These are phyloP conservation scores for Blastocystis sp. DNA, from an alignment of 352 stramenopile genomes.

Conservation along the genomic window DNA sequence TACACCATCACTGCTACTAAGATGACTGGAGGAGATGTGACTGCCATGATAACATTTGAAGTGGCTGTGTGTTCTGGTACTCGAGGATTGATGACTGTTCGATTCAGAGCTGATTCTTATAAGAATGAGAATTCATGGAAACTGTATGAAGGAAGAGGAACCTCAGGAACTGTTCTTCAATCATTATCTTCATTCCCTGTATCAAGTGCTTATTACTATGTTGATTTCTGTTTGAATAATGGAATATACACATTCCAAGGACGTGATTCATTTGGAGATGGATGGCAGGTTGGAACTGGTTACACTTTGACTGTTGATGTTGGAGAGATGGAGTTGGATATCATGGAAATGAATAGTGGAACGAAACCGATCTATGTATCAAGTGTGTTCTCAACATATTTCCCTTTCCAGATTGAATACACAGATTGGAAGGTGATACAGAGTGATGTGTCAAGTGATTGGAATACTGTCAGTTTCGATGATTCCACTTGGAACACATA, in stretches of 20 bases:
- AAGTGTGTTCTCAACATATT: not conserved
- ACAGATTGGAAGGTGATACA: not conserved
- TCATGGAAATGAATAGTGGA: not conserved
- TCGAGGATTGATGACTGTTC: not conserved
- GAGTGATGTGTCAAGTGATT: not conserved
- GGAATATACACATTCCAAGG: not conserved
- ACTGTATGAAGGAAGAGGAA: conserved; percentile 1
- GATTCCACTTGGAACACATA: not conserved
- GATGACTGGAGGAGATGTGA: not conserved
- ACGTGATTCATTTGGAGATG: not conserved
- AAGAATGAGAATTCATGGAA: not conserved
- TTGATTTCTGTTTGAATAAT: conserved; percentile 40
- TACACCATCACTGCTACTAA: conserved; percentile 48
- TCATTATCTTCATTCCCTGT: not conserved
- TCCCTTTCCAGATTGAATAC: conserved; percentile 31
- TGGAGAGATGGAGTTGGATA: conserved; percentile 34
- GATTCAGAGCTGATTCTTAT: not conserved
- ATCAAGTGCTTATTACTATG: not conserved
- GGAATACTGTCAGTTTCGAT: not conserved
- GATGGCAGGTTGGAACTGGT: not conserved
- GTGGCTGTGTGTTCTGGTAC: not conserved
- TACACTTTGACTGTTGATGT: conserved; percentile 30
- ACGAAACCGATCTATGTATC: not conserved
- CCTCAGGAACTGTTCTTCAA: not conserved
- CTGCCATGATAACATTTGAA: not conserved